These are phyloP conservation scores for Caryopteris hybrid DNA, from an alignment of 305 asterid genomes.

Conservation along the genomic window DNA sequence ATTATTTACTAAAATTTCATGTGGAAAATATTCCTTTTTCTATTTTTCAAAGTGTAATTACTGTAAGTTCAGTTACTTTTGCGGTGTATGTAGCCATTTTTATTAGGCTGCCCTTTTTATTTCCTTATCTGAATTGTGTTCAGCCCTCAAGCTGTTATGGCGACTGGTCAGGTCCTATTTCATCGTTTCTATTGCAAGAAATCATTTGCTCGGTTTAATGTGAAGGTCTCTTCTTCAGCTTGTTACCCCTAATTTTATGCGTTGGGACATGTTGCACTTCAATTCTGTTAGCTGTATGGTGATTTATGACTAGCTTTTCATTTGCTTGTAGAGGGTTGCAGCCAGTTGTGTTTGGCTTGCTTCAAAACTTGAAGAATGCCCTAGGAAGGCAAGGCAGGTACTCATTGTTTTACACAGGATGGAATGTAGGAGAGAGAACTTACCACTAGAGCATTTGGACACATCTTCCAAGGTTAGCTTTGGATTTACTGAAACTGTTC, in stretches of 20 bases:
- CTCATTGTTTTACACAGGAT: conserved; percentile 80
- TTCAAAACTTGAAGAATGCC: conserved; percentile 90
- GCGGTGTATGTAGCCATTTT: not conserved
- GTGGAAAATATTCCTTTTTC: not conserved
- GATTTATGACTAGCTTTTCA: conserved; percentile 4
- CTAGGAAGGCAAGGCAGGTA: conserved; percentile 80
- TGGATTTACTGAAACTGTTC: not conserved
- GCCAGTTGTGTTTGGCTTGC: conserved; percentile 99
- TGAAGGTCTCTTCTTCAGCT: conserved; percentile 46
- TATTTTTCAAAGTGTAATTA: not conserved
- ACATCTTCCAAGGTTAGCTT: conserved; percentile 54
- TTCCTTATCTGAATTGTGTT: conserved; percentile 41
- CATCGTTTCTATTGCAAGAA: conserved; percentile 95
- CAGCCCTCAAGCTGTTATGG: conserved; percentile 98
- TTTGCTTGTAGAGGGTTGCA: conserved; percentile 69
- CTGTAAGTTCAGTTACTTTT: not conserved
- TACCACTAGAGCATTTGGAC: conserved; percentile 73
- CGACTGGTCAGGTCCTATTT: conserved; percentile 89
- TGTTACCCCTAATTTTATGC: not conserved
- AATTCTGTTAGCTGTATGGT: not conserved
- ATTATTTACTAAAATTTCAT: not conserved
- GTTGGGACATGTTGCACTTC: not conserved
- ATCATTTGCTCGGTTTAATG: conserved; percentile 79
- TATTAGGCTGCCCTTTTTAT: not conserved
- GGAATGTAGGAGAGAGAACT: conserved; percentile 86